Base-by-base conservation (phyloP, 2,329 filamentous ascomycete species). In the Diaporthe batatas region DNA sequence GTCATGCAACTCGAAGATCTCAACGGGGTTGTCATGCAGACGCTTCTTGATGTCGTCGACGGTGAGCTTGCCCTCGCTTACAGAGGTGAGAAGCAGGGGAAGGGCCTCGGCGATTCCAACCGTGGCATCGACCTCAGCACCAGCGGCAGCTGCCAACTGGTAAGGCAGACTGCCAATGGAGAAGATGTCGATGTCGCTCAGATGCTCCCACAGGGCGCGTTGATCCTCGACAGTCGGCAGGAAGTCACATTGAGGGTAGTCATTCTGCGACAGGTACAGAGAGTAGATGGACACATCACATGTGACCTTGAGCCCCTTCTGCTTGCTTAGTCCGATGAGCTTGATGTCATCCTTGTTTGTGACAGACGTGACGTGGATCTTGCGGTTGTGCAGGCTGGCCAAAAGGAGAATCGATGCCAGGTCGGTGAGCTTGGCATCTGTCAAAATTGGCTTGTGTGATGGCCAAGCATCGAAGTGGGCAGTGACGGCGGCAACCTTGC, bases 231-330 rank as follows among this genome's bases (percentile, higher is more conserved):
- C 84, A 2, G 90, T 92, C 14, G 93, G 93, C 70, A 95, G 85
- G 77, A 90, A 88, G 74, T 86, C 84, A 79, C 90, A 93, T 72
- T 90, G 86, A 1, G 93, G 92, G 81, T 88, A 93, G 77, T 95
- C 92, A 64, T 90, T 85, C 77, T 91, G 91, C 6, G 91, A 91
- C 32, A 95, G 86, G 85, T 94, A 95, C 54, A 95, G 86, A 23
- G 91, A 90, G 85, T 94, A 95, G 77, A 95, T 88, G n/a, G 91
- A 92, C 55, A 95, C 93, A 80, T 95, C 93, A 82, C 93, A 95
- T 29, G 93, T 95, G 57, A 95, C 92, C 81, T 92, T 92, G 73
- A 95, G 85, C n/a, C 93, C 93, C 85, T 95, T 95, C 79, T 91
- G 87, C 83, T 95, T 95, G 84, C 92, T 91, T 39, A 95, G 87